phyloP scores from a whole-genome alignment of 441 rosid genomes.

The Mallotus repandus region DNA sequence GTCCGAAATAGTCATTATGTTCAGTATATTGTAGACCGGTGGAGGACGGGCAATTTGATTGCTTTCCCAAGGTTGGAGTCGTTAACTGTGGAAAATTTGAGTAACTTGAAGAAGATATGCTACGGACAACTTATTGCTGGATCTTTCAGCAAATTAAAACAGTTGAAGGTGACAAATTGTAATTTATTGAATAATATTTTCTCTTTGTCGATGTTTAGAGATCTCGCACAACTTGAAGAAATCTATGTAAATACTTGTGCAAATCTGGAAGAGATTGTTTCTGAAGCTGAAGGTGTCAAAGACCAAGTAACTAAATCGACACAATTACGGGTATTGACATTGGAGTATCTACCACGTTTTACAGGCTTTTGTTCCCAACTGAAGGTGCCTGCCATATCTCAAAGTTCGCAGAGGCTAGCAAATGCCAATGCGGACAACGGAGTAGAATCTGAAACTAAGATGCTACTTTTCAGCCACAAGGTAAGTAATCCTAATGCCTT shows the following conservation, averaged over 20 bases:
- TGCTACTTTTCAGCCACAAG: conserved; percentile 5
- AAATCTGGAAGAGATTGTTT: conserved; percentile 14
- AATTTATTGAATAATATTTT: conserved; percentile 19
- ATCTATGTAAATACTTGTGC: not conserved
- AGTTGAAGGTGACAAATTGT: not conserved
- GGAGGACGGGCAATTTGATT: not conserved
- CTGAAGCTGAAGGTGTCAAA: not conserved
- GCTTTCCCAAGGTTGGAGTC: conserved; percentile 12
- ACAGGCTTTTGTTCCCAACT: conserved; percentile 3
- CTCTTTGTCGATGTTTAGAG: conserved; percentile 1
- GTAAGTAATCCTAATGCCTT: not conserved
- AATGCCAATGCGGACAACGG: not conserved
- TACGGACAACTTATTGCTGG: not conserved
- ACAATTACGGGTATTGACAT: conserved; percentile 4
- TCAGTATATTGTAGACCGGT: not conserved
- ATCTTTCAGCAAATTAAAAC: conserved; percentile 13
- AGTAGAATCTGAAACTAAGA: not conserved
- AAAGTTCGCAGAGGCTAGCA: not conserved
- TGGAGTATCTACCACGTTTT: conserved; percentile 16
- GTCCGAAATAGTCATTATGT: not conserved
- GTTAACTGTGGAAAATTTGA: not conserved
- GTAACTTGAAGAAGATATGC: conserved; percentile 1
- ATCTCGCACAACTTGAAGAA: conserved; percentile 19
- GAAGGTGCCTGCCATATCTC: too few relatives aligned
- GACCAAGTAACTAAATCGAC: conserved; percentile 6